Percentiles rank a stretch among this genome's conserved stretches.
Evolutionary conservation across 2,329 filamentous ascomycete genomes (phyloP).

Genomic region (Colletotrichum sp.): DNA sequence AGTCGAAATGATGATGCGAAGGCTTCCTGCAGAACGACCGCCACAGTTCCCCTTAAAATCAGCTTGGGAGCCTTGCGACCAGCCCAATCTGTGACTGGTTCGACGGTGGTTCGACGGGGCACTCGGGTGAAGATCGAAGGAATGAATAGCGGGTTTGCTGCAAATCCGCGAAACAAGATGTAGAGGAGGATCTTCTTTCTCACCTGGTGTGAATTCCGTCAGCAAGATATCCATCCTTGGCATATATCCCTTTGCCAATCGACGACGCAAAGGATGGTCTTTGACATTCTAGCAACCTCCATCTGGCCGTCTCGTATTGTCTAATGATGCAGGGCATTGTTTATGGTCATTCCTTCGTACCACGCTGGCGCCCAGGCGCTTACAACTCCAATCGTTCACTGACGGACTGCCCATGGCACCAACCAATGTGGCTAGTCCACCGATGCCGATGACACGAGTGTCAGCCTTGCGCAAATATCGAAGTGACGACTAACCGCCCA

Average conservation of each 20-base stretch:
- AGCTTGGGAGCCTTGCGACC: not conserved
- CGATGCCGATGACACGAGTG: not conserved
- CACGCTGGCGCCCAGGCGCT: not conserved
- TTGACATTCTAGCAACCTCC: not conserved
- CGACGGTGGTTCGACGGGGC: not conserved
- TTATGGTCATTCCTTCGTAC: not conserved
- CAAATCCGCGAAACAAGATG: not conserved
- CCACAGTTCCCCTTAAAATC: not conserved
- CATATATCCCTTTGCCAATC: not conserved
- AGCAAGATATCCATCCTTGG: not conserved
- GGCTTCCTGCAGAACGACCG: not conserved
- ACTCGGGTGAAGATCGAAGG: not conserved
- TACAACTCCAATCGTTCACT: not conserved
- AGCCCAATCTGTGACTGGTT: not conserved
- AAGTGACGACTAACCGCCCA: not conserved
- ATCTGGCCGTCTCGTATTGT: not conserved
- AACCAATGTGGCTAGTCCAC: not conserved
- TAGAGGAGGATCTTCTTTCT: not conserved
- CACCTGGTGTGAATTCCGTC: not conserved
- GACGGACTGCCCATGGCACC: not conserved
- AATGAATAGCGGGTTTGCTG: not conserved
- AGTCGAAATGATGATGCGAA: not conserved
- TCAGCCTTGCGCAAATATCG: not conserved
- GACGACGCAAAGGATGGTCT: not conserved
- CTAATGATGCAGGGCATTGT: not conserved